Base-by-base conservation (phyloP, 148 eudicot species). In the Agrostemma githago region DNA sequence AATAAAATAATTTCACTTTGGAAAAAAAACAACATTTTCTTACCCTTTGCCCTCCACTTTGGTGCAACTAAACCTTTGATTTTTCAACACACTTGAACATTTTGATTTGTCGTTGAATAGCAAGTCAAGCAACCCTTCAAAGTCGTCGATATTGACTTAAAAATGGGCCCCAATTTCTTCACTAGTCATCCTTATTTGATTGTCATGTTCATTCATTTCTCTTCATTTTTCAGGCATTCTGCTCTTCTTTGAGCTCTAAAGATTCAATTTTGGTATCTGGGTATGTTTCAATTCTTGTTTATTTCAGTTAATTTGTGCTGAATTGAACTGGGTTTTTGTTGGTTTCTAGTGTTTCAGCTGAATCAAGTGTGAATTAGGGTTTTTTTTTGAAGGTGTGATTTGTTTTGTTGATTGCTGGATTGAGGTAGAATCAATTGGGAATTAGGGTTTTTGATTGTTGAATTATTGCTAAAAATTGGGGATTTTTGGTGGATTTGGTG, bases 211-310 rank as follows among this genome's bases (percentile, higher is more conserved):
- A 5, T 11, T 14, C 65, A 68, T 44, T n/a, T 53, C n/a, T 41
- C 10, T 41, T 72, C 70, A 53, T 8, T 41, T 63, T 68, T 20
- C 62, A 68, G 69, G 51, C 26, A 26, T 79, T 26, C 61, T 41
- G 51, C 3, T 74, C 34, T 59, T 79, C 57, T 59, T 67, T 67
- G 40, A 76, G 65, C 80, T 72, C 59, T 41, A 80, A 72, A 72
- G 76, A 56, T 72, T 40, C 64, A 72, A 67, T 80, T 74, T 77
- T 76, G 16, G 11, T 0, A 2, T 63, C 72, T 78, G 79, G 82
- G 86, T 80, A 84, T 76, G 86, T 76, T 79, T 78, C 76, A 74
- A 71, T 54, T 62, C 66, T 56, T 54, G 48, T 57, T 80, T 53
- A 39, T 77, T 70, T 73, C 71, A 41, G 40, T 70, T 70, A 41